A percentile compares a stretch with the other conserved stretches of the same genome.
Evolutionary conservation across 2,329 filamentous ascomycete species (phyloP).

Genomic region (Sphaerulina populicola): DNA sequence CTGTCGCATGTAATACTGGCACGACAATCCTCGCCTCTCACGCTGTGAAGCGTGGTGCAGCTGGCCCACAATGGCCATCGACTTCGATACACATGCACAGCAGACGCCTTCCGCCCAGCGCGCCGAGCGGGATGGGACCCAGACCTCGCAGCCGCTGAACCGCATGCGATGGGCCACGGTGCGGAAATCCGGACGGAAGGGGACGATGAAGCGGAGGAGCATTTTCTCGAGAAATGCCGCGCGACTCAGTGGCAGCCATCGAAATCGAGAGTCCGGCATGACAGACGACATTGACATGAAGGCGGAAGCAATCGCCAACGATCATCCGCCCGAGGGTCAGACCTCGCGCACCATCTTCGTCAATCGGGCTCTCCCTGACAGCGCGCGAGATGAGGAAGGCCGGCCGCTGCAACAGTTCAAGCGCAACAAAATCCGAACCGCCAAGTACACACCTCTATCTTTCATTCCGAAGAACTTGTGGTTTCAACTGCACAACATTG

Average conservation of each 20-base stretch:
- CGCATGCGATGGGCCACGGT: conserved; percentile 95
- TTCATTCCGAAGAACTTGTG: conserved; percentile 96
- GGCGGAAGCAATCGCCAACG: conserved; percentile 29
- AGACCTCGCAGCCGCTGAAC: conserved; percentile 47
- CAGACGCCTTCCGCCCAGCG: conserved; percentile 26
- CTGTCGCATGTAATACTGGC: conserved; percentile 4
- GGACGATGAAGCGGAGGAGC: conserved; percentile 69
- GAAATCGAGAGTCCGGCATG: conserved; percentile 34
- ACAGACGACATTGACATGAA: conserved; percentile 26
- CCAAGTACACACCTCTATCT: conserved; percentile 91
- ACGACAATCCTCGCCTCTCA: conserved; percentile 2
- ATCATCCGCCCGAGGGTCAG: conserved; percentile 30
- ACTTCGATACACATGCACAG: conserved; percentile 14
- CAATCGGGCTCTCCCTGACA: conserved; percentile 69
- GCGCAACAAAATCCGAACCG: conserved; percentile 93
- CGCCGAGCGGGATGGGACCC: conserved; percentile 35
- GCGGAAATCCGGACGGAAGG: conserved; percentile 67
- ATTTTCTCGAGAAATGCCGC: conserved; percentile 58
- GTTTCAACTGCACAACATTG: conserved; percentile 97
- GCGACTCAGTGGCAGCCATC: conserved; percentile 31
- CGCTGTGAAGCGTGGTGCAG: conserved; percentile 8
- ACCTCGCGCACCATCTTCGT: conserved; percentile 64
- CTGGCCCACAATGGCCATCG: conserved; percentile 15
- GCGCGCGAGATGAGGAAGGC: conserved; percentile 72
- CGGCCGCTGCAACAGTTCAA: conserved; percentile 61